phyloP scores from a whole-genome alignment of 2,329 filamentous ascomycete species.

The Arthrinium puccinioides region DNA sequence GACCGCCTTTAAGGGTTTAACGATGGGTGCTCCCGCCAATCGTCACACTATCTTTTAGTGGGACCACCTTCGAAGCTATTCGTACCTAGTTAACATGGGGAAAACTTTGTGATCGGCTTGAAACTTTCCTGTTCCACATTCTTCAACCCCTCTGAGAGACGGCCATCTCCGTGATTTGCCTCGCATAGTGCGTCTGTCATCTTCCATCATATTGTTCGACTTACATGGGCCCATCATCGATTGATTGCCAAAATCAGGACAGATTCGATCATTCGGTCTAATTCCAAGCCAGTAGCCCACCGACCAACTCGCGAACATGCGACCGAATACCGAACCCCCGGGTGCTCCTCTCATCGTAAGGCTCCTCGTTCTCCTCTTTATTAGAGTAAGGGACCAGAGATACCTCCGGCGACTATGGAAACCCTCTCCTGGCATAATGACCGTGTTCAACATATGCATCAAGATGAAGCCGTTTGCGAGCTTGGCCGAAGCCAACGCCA shows the following conservation, averaged over 20 bases:
- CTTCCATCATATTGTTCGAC: background rate
- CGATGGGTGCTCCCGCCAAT: too few species aligned
- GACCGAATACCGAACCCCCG: background rate
- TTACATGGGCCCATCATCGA: background rate
- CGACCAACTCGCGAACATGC: background rate
- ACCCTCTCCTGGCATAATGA: background rate
- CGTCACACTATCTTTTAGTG: too few species aligned
- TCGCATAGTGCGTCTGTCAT: too few species aligned
- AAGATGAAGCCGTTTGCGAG: background rate
- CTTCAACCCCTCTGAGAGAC: background rate
- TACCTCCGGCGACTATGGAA: background rate
- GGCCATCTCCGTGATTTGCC: background rate
- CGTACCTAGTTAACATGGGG: too few species aligned
- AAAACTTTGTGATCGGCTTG: background rate
- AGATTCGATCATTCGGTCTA: background rate
- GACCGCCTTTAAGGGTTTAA: too few species aligned
- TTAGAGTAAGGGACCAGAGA: background rate
- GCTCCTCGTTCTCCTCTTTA: background rate
- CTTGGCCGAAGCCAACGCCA: constrained; percentile 29
- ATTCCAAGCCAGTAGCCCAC: background rate
- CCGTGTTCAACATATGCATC: constrained; percentile 7
- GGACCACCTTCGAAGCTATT: too few species aligned
- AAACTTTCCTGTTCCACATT: background rate
- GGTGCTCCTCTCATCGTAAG: background rate
- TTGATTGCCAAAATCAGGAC: background rate